Conservation (phyloP, 192 early-diverging fungal species). For the Entophlyctis luteolus region DNA sequence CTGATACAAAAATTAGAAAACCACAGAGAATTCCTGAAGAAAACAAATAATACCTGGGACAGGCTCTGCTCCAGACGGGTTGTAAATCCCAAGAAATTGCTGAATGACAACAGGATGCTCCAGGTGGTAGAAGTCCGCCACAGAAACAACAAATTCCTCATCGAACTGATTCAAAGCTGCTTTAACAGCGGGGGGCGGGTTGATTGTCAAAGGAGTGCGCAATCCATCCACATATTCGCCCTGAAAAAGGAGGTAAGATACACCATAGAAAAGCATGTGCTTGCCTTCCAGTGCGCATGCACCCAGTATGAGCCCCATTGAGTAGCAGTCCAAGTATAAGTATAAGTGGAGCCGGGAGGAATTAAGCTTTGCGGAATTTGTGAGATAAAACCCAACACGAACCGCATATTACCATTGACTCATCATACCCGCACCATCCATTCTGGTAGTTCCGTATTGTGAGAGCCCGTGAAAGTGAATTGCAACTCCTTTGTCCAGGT, state of each 20-base stretch:
- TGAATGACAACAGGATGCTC: constrained; percentile 50
- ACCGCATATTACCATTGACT: constrained; percentile 34
- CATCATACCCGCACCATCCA: constrained; percentile 16
- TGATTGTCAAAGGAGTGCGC: constrained; percentile 65
- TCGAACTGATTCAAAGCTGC: constrained; percentile 23
- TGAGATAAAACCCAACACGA: no score
- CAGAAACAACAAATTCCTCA: constrained; percentile 43
- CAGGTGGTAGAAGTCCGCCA: constrained; percentile 68
- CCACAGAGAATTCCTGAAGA: no score
- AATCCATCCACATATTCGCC: constrained; percentile 80
- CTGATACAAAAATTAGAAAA: no score
- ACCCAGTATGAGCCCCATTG: constrained; percentile 87
- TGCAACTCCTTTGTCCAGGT: constrained; percentile 29
- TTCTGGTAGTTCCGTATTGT: constrained; percentile 57
- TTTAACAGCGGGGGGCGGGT: constrained; percentile 49
- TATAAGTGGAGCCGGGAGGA: constrained; percentile 61
- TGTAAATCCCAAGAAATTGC: constrained; percentile 61
- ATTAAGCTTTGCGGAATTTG: constrained; percentile 59
- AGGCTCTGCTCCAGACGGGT: constrained; percentile 63
- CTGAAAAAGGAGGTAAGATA: background rate
- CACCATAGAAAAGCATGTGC: no score
- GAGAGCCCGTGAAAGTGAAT: constrained; percentile 69
- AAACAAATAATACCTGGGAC: constrained; percentile 45
- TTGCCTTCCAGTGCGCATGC: constrained; percentile 62
- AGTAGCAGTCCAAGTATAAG: constrained; percentile 61